These are phyloP conservation scores for Rubia balearica DNA, from an alignment of 305 asterid genomes.

Conservation along the genomic window DNA sequence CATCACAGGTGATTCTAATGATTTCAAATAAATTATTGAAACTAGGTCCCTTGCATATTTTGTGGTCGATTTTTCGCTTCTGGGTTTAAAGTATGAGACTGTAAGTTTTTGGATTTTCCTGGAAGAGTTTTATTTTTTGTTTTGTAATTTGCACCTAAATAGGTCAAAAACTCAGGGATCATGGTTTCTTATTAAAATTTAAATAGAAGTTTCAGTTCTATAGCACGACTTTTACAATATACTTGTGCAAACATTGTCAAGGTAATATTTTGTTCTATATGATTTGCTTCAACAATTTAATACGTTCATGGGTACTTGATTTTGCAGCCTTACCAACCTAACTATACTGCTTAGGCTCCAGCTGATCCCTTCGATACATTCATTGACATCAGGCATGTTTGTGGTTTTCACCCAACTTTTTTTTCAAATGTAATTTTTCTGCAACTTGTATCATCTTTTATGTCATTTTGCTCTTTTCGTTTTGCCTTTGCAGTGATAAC, in stretches of 20 bases:
- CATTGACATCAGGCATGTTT: conserved; percentile 34
- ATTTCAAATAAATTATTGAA: too few relatives aligned
- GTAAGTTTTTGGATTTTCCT: not conserved
- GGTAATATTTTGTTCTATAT: too few relatives aligned
- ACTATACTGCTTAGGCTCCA: conserved; percentile 44
- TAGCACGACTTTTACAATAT: not conserved
- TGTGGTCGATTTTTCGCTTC: too few relatives aligned
- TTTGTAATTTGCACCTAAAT: too few relatives aligned
- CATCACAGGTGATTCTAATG: too few relatives aligned
- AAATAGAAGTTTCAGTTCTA: not conserved
- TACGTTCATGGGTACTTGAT: not conserved
- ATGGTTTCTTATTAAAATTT: not conserved
- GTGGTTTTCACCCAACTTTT: not conserved
- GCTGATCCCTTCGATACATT: conserved; percentile 29
- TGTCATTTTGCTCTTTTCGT: conserved; percentile 6
- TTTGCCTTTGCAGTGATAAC: conserved; percentile 24
- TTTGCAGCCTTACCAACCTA: conserved; percentile 42
- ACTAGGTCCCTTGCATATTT: too few relatives aligned
- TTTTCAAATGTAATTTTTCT: too few relatives aligned
- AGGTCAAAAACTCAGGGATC: not conserved
- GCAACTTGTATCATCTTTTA: not conserved
- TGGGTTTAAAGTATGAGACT: too few relatives aligned
- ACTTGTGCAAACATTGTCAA: not conserved
- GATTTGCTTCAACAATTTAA: not conserved
- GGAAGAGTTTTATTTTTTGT: not conserved